Percentiles rank a stretch among this genome's conserved stretches.
These are phyloP conservation scores for Alloteropsis semialata DNA, from an alignment of 176 grass and related monocot species.

Conservation along the genomic window DNA sequence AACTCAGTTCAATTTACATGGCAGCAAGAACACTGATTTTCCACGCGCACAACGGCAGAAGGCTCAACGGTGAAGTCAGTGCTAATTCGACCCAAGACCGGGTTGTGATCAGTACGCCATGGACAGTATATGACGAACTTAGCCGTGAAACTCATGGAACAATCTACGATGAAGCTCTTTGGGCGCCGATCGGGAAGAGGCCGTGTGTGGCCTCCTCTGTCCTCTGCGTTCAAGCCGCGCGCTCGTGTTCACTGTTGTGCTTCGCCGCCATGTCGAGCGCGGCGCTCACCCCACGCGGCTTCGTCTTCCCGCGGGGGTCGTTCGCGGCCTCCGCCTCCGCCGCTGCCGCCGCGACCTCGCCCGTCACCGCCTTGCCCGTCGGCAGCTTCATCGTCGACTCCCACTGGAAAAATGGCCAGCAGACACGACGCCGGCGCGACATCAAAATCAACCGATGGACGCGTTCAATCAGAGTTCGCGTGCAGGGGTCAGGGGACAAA, in stretches of 20 bases:
- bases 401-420: constrained; percentile 4
- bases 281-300: constrained; percentile 33
- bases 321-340: constrained; percentile 32
- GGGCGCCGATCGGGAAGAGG: not conserved
- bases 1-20: not conserved
- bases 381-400: constrained; percentile 47
- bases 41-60: not conserved
- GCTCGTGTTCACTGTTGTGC: constrained; percentile 25
- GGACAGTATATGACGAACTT: not conserved
- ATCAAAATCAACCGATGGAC: not conserved
- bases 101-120: too few species aligned
- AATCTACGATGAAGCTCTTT: not conserved
- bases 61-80: not conserved
- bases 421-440: not conserved
- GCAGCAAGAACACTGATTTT: not conserved
- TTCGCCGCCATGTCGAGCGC: constrained; percentile 39
- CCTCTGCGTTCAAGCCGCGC: not conserved
- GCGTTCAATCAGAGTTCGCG: not conserved
- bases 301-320: not conserved
- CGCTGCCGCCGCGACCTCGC: constrained; percentile 34
- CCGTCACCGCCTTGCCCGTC: constrained; percentile 45
- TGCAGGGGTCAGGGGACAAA: not conserved
- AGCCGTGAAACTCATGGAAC: not conserved
- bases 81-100: not conserved
- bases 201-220: not conserved